Percentiles rank a stretch among this genome's conserved stretches.
These are phyloP conservation scores for Paramecium biaurelia DNA, from an alignment of 73 alveolate genomes.

Conservation along the genomic window DNA sequence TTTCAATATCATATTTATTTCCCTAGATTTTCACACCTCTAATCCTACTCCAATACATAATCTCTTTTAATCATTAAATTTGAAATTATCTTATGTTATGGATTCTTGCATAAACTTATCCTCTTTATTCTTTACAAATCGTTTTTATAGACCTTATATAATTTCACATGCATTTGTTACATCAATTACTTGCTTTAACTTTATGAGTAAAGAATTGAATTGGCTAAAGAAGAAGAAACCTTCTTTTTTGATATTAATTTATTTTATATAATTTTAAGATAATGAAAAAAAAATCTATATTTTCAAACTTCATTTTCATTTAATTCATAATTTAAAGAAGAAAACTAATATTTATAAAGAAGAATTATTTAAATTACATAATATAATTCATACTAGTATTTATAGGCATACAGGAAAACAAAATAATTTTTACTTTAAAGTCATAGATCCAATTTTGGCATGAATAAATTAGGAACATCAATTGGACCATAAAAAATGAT, in stretches of 20 bases:
- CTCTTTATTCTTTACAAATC: conserved; percentile 84
- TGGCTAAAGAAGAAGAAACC: not conserved
- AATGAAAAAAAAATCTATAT: too few relatives aligned
- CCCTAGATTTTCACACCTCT: conserved; percentile 95
- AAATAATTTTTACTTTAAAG: too few relatives aligned
- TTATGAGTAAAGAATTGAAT: conserved; percentile 41
- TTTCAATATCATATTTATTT: conserved; percentile 80
- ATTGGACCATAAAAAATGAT: too few relatives aligned
- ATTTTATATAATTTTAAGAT: too few relatives aligned
- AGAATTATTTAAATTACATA: too few relatives aligned
- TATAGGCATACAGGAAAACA: too few relatives aligned
- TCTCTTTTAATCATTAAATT: conserved; percentile 81
- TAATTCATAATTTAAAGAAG: too few relatives aligned
- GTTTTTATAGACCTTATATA: conserved; percentile 81
- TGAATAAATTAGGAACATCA: too few relatives aligned
- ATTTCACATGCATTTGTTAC: conserved; percentile 75
- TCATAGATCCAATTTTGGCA: too few relatives aligned
- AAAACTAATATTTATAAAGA: too few relatives aligned
- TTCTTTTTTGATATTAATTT: not conserved
- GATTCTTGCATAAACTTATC: conserved; percentile 77
- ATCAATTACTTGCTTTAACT: conserved; percentile 73
- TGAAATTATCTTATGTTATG: conserved; percentile 87
- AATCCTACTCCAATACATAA: conserved; percentile 77
- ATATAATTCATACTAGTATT: too few relatives aligned
- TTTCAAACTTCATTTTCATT: too few relatives aligned